Evolutionary conservation across 2,329 filamentous ascomycete genomes (phyloP).

Genomic region (Aphanoascus verrucosus): DNA sequence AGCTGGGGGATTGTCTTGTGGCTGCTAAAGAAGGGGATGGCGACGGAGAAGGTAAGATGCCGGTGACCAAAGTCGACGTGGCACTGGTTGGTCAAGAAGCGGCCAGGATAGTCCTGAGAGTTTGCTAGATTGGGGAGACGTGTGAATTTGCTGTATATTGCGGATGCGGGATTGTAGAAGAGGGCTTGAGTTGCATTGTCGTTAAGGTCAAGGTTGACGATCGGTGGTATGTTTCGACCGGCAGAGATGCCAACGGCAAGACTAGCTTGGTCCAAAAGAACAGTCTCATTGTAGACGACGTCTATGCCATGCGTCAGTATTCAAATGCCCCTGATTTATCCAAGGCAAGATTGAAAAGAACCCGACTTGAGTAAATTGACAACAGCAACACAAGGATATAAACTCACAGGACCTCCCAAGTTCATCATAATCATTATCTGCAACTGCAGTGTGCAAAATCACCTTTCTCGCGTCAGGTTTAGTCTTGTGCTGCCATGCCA

Average conservation of each 20-base stretch:
- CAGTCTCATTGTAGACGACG: neutral
- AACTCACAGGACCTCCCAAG: constrained; percentile 7
- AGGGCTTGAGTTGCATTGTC: constrained; percentile 29
- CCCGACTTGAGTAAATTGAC: too few species aligned
- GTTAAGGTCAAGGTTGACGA: constrained; percentile 28
- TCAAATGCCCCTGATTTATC: neutral
- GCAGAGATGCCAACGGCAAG: neutral
- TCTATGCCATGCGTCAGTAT: constrained; percentile 2
- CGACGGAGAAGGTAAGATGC: constrained; percentile 28
- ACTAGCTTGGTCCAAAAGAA: neutral
- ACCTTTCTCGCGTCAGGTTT: neutral
- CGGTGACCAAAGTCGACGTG: neutral
- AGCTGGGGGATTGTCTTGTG: constrained; percentile 20
- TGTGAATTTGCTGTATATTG: constrained; percentile 30
- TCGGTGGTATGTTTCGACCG: constrained; percentile 14
- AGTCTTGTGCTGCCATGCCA: constrained; percentile 15
- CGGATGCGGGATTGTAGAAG: constrained; percentile 25
- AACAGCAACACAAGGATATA: neutral
- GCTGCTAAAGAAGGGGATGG: constrained; percentile 32
- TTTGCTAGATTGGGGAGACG: constrained; percentile 16
- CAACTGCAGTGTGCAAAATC: neutral
- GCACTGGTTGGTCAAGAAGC: constrained; percentile 12
- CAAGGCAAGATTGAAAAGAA: too few species aligned
- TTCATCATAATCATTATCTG: neutral
- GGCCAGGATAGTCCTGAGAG: constrained; percentile 18